phyloP scores from a whole-genome alignment of 2,329 filamentous ascomycete genomes.

The Pyricularia grisea region DNA sequence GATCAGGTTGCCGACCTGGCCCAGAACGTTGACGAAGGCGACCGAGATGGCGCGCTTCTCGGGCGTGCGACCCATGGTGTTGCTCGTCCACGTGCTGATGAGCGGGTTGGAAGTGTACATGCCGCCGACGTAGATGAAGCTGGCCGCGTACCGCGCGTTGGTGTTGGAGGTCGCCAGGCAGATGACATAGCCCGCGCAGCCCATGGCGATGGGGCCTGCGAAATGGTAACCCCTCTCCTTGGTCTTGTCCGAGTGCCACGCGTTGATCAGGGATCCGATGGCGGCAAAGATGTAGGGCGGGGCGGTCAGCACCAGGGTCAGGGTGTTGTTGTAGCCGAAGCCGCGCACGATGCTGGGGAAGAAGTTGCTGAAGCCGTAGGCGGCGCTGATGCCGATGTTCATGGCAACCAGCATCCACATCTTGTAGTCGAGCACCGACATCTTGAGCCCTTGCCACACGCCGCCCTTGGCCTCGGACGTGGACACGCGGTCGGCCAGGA shows the following conservation, averaged over 20 bases:
- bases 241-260: not conserved
- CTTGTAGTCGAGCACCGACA: slow-evolving; percentile 63
- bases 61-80: not conserved
- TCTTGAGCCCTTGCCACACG: slow-evolving; percentile 51
- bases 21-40: not conserved
- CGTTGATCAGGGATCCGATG: slow-evolving; percentile 6
- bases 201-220: not conserved
- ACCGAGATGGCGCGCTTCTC: slow-evolving; percentile 2
- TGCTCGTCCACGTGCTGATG: slow-evolving; percentile 2
- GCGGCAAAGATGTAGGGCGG: slow-evolving; percentile 34
- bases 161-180: not conserved
- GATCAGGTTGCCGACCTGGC: slow-evolving; percentile 1
- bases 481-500: slow-evolving; percentile 25
- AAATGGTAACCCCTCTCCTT: slow-evolving; percentile 2
- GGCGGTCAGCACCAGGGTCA: slow-evolving; percentile 33
- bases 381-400: slow-evolving; percentile 33
- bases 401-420: slow-evolving; percentile 40
- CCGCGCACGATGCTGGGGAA: slow-evolving; percentile 22
- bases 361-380: slow-evolving; percentile 13
- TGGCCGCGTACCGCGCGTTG: not conserved
- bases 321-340: slow-evolving; percentile 23
- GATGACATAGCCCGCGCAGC: not conserved
- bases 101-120: not conserved
- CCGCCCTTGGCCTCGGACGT: slow-evolving; percentile 25
- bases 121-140: slow-evolving; percentile 1